Conservation (phyloP, 179 eudicot genomes). For the Monotropa hypopitys region DNA sequence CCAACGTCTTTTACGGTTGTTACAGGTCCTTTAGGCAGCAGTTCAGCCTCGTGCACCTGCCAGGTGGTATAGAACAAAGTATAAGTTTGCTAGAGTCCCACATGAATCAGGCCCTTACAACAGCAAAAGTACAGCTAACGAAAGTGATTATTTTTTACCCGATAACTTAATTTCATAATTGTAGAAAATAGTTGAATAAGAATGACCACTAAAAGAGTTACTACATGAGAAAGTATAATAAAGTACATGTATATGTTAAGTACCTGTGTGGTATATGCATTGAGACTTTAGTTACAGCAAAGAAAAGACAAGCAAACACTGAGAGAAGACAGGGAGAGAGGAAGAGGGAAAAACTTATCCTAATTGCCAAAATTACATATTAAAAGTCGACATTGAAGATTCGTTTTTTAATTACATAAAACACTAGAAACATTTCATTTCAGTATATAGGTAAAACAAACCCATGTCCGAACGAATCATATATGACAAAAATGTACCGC, state of each 20-base stretch:
- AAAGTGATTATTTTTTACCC: background rate
- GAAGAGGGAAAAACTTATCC: background rate
- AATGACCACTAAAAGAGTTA: background rate
- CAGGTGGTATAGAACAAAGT: background rate
- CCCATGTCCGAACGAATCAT: background rate
- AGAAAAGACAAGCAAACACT: background rate
- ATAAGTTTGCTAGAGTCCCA: background rate
- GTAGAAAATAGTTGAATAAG: background rate
- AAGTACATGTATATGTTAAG: background rate
- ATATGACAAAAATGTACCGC: background rate
- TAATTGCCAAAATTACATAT: background rate
- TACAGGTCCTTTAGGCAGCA: conserved; percentile 11
- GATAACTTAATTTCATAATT: background rate
- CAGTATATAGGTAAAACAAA: background rate
- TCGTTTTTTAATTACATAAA: background rate
- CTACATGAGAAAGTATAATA: background rate
- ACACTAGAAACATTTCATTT: background rate
- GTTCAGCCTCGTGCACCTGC: conserved; percentile 27
- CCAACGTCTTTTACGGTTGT: conserved; percentile 54
- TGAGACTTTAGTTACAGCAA: background rate
- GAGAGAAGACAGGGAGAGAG: background rate
- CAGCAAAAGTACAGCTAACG: background rate
- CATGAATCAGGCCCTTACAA: background rate
- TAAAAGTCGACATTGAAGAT: background rate
- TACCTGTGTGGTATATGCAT: background rate